A percentile compares a stretch with the other conserved stretches of the same genome.
phyloP scores from a whole-genome alignment of 192 early-diverging fungal species.

The Linnemannia exigua region DNA sequence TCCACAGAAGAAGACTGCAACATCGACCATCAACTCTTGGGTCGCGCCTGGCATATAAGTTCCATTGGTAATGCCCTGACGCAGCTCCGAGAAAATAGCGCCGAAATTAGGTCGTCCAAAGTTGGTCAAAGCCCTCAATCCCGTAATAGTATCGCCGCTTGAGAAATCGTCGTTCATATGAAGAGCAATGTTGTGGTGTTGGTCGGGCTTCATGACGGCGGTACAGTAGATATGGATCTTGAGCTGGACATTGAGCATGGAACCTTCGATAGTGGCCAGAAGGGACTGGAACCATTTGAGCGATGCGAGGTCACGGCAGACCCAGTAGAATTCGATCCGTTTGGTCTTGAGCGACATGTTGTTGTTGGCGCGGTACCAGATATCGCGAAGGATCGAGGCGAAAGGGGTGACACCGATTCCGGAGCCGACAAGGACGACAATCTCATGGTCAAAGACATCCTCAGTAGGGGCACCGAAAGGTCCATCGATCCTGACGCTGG shows the following conservation, averaged over 20 bases:
- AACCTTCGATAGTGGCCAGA: constrained; percentile 69
- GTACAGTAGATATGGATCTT: constrained; percentile 80
- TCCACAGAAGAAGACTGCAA: constrained; percentile 91
- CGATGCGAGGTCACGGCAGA: constrained; percentile 73
- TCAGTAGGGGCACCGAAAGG: constrained; percentile 87
- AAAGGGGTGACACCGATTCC: constrained; percentile 87
- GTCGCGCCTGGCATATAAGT: constrained; percentile 61
- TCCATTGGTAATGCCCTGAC: constrained; percentile 47
- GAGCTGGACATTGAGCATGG: constrained; percentile 70
- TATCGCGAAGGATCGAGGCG: constrained; percentile 76
- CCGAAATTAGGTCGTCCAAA: constrained; percentile 87
- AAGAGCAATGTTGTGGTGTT: constrained; percentile 72
- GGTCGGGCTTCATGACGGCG: constrained; percentile 67
- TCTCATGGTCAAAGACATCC: constrained; percentile 81
- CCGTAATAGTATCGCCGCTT: constrained; percentile 79
- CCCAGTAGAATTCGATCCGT: constrained; percentile 77
- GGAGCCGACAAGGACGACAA: constrained; percentile 74
- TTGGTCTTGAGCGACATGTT: constrained; percentile 58
- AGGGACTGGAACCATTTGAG: constrained; percentile 82
- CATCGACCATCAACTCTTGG: constrained; percentile 64
- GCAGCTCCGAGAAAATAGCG: constrained; percentile 72
- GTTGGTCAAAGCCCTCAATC: constrained; percentile 74
- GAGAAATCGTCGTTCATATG: constrained; percentile 68
- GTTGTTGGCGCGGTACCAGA: constrained; percentile 70
- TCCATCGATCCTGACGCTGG: constrained; percentile 79